Conservation (phyloP, 768 basidiomycete genomes). For the Leucosporidium scottii region DNA sequence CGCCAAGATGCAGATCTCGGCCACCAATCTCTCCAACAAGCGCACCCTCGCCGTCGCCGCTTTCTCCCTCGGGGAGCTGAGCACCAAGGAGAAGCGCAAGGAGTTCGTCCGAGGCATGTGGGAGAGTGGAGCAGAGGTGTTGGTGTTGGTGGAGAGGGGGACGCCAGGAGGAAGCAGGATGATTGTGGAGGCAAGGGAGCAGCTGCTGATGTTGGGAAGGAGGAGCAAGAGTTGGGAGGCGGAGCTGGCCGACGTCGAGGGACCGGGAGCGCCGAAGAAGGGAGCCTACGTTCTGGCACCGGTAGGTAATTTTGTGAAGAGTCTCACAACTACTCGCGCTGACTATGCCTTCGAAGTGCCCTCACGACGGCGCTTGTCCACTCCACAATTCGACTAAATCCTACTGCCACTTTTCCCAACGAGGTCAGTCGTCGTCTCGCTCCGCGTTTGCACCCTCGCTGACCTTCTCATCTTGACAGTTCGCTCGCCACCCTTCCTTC, state of each 20-base stretch:
- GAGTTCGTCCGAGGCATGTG: conserved; percentile 74
- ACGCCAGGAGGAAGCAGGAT: conserved; percentile 65
- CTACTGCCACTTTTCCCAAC: conserved; percentile 74
- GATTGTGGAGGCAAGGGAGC: conserved; percentile 69
- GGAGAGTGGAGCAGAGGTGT: conserved; percentile 77
- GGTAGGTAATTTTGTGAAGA: conserved; percentile 51
- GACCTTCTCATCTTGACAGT: conserved; percentile 39
- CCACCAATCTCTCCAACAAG: conserved; percentile 11
- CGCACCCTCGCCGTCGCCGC: conserved; percentile 68
- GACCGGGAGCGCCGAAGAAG: conserved; percentile 19
- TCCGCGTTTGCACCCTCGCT: background rate
- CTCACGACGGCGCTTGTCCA: conserved; percentile 82
- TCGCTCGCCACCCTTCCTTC: conserved; percentile 76
- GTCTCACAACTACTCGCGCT: conserved; percentile 85
- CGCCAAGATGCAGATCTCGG: conserved; percentile 48
- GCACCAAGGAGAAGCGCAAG: conserved; percentile 57
- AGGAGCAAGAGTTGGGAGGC: conserved; percentile 6
- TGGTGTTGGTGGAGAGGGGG: conserved; percentile 82
- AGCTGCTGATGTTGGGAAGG: conserved; percentile 49
- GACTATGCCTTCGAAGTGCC: conserved; percentile 57
- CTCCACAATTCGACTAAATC: conserved; percentile 45
- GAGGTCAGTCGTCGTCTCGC: conserved; percentile 39
- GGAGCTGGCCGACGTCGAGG: conserved; percentile 20
- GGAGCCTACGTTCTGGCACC: conserved; percentile 85
- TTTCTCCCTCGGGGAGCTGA: conserved; percentile 71